Percentiles rank a stretch among this genome's conserved stretches.
phyloP scores from a whole-genome alignment of 371 early-diverging fungal genomes.

The Haplosporangium sp. region DNA sequence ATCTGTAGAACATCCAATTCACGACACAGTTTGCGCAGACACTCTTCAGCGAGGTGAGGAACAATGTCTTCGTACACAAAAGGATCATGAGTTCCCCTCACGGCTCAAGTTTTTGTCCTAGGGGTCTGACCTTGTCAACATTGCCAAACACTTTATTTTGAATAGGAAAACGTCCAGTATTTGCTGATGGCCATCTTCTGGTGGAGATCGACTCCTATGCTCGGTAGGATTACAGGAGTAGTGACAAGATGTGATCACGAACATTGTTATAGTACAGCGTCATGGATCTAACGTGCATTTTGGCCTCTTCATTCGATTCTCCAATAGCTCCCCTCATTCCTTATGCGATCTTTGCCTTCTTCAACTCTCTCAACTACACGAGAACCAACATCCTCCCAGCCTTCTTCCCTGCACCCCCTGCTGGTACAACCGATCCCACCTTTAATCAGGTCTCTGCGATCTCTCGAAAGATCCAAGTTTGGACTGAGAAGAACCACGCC shows the following conservation, averaged over 20 bases:
- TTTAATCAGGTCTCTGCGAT: conserved; percentile 58
- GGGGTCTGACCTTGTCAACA: neutral
- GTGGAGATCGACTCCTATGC: conserved; percentile 77
- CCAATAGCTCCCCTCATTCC: conserved; percentile 83
- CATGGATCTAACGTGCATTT: too few species aligned
- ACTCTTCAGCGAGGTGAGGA: conserved; percentile 59
- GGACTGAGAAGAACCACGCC: conserved; percentile 77
- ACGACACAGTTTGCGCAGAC: conserved; percentile 63
- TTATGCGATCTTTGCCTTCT: conserved; percentile 85
- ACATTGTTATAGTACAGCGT: too few species aligned
- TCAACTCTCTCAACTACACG: conserved; percentile 85
- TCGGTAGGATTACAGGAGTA: conserved; percentile 60
- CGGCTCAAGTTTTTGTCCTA: neutral
- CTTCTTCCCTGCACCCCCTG: conserved; percentile 69
- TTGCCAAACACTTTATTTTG: neutral
- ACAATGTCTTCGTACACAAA: neutral
- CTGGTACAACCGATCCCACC: conserved; percentile 38
- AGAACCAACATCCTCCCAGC: conserved; percentile 81
- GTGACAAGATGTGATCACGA: neutral
- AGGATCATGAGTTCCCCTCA: neutral
- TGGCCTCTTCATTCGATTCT: neutral
- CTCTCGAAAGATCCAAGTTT: conserved; percentile 68
- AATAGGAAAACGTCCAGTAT: conserved; percentile 92
- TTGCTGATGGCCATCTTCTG: conserved; percentile 84
- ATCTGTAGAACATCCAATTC: conserved; percentile 37